Percentiles rank a stretch among this genome's conserved stretches.
Evolutionary conservation across 257 asterid genomes (phyloP).

Genomic region (Echium plantagineum): DNA sequence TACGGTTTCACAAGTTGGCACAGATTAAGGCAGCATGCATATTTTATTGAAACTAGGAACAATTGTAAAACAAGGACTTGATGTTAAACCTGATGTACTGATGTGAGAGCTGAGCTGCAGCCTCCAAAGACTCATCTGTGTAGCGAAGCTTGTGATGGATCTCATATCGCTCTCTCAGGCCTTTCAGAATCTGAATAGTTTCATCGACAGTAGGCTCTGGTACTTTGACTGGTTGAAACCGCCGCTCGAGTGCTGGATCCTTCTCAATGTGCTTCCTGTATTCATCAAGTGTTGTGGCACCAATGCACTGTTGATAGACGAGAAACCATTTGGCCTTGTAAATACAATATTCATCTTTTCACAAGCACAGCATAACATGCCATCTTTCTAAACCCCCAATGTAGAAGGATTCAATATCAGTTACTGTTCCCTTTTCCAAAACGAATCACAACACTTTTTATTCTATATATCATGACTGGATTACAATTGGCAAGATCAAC

Average conservation of each 20-base stretch:
- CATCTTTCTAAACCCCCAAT: background rate
- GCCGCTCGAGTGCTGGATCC: constrained; percentile 89
- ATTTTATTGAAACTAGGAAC: too few species aligned
- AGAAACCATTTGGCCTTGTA: too few species aligned
- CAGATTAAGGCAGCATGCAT: too few species aligned
- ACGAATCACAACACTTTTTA: too few species aligned
- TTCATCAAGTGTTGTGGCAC: constrained; percentile 85
- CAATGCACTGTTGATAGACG: constrained; percentile 52
- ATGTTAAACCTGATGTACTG: constrained; percentile 74
- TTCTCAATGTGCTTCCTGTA: constrained; percentile 86
- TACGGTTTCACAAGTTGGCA: too few species aligned
- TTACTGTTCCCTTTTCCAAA: too few species aligned
- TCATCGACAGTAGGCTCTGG: constrained; percentile 97
- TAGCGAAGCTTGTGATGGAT: constrained; percentile 95
- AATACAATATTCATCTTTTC: too few species aligned
- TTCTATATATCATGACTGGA: too few species aligned
- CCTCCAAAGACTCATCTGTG: constrained; percentile 75
- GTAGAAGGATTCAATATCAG: too few species aligned
- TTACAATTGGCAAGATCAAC: too few species aligned
- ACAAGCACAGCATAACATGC: background rate
- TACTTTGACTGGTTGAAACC: constrained; percentile 94
- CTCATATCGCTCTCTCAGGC: constrained; percentile 85
- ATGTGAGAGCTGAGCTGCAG: constrained; percentile 80
- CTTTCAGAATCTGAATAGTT: constrained; percentile 79
- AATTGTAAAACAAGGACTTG: too few species aligned